Evolutionary conservation across 768 basidiomycete genomes (phyloP).

Genomic region (Mycena olivaceomarginata): DNA sequence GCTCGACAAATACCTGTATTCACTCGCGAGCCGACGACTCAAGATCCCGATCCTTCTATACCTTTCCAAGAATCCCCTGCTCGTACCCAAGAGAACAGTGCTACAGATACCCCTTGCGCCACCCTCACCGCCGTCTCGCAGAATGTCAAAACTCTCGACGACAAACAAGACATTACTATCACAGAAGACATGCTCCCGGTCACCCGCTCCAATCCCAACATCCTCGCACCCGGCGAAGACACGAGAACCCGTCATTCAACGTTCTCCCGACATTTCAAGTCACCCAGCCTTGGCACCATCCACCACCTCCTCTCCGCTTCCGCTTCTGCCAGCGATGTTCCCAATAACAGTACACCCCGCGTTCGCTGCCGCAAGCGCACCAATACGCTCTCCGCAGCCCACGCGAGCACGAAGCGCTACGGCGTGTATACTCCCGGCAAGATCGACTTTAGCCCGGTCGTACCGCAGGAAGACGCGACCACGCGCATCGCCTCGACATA

Average conservation of each 20-base stretch:
- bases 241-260: background rate
- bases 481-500: slow-evolving; percentile 32
- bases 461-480: background rate
- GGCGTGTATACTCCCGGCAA: slow-evolving; percentile 59
- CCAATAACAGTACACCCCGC: slow-evolving; percentile 38
- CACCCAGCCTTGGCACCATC: slow-evolving; percentile 43
- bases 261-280: slow-evolving; percentile 41
- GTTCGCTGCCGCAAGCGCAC: slow-evolving; percentile 51
- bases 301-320: slow-evolving; percentile 37
- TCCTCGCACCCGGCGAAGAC: background rate
- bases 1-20: background rate
- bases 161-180: slow-evolving; percentile 18
- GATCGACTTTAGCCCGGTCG: slow-evolving; percentile 37
- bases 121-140: background rate
- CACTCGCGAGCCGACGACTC: slow-evolving; percentile 3
- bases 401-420: slow-evolving; percentile 54
- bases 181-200: slow-evolving; percentile 1
- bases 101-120: background rate
- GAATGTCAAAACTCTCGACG: background rate
- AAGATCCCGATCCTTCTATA: background rate
- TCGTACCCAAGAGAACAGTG: slow-evolving; percentile 22
- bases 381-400: slow-evolving; percentile 44
- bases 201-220: background rate
- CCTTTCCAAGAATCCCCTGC: background rate
- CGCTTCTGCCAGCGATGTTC: background rate